Evolutionary conservation across 805 yeast species (phyloP).

Genomic region (Metschnikowia lachancei): DNA sequence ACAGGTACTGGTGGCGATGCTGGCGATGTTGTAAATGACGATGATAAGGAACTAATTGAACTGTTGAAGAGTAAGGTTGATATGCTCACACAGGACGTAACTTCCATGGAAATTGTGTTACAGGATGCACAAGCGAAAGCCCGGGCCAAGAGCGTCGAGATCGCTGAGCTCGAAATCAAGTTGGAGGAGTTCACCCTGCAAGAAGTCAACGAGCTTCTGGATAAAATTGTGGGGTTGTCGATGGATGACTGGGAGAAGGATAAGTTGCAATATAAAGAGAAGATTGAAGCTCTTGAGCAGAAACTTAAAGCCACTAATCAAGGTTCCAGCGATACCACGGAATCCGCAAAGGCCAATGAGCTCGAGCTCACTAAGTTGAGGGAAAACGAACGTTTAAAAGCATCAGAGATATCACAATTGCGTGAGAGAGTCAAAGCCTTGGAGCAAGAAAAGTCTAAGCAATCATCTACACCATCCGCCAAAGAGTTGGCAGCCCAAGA

Average conservation of each 20-base stretch:
- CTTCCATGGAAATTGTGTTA: conserved; percentile 17
- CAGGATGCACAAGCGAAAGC: conserved; percentile 16
- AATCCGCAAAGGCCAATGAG: not conserved
- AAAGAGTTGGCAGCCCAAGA: not conserved
- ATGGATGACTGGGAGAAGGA: conserved; percentile 14
- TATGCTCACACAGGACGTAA: conserved; percentile 18
- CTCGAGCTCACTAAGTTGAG: conserved; percentile 2
- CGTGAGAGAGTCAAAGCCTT: not conserved
- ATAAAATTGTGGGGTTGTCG: conserved; percentile 8
- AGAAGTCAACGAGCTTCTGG: conserved; percentile 9
- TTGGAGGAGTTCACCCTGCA: conserved; percentile 10
- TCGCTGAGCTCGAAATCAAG: conserved; percentile 17
- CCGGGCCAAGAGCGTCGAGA: conserved; percentile 15
- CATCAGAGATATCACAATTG: not conserved
- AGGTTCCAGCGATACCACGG: not conserved
- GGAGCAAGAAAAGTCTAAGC: not conserved
- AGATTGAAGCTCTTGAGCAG: conserved; percentile 8
- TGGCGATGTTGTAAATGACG: too few species aligned
- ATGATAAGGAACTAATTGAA: conserved; percentile 9
- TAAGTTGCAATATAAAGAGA: conserved; percentile 5
- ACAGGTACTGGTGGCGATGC: not conserved
- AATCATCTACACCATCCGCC: not conserved
- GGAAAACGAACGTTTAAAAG: not conserved
- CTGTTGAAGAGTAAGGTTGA: conserved; percentile 12
- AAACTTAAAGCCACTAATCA: not conserved